Conservation (phyloP, 352 stramenopile genomes). For the Phytophthora citrophthora region DNA sequence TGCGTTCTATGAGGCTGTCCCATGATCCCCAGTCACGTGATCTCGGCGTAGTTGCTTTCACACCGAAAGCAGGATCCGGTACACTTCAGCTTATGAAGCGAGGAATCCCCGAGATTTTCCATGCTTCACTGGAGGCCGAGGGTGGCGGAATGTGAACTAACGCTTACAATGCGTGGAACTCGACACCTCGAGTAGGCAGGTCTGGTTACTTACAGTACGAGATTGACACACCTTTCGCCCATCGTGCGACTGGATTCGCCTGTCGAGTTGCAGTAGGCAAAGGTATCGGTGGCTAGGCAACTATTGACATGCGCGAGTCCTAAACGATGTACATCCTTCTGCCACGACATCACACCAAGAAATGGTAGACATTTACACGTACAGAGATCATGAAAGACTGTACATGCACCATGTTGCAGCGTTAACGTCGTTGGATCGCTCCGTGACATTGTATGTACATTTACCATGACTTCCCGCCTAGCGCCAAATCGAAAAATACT, state of each 20-base stretch:
- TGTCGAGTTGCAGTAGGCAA: conserved; percentile 14
- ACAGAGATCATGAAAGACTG: background rate
- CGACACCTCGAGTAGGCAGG: conserved; percentile 3
- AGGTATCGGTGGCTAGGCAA: background rate
- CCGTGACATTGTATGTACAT: too few relatives aligned
- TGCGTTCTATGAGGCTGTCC: conserved; percentile 16
- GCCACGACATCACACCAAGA: conserved; percentile 8
- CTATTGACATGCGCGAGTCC: background rate
- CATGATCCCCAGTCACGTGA: background rate
- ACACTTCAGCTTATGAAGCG: background rate
- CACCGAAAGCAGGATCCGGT: conserved; percentile 21
- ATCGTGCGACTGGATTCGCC: conserved; percentile 16
- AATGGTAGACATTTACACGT: conserved; percentile 18
- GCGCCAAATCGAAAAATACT: conserved; percentile 34
- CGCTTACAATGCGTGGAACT: conserved; percentile 10
- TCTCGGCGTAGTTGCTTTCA: conserved; percentile 7
- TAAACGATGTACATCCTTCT: conserved; percentile 4
- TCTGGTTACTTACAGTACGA: conserved; percentile 19
- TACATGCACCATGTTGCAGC: too few relatives aligned
- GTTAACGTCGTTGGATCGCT: too few relatives aligned
- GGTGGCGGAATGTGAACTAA: conserved; percentile 11
- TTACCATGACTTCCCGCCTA: conserved; percentile 8
- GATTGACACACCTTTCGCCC: conserved; percentile 2
- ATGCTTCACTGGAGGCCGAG: background rate
- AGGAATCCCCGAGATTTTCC: background rate